A percentile compares a stretch with the other conserved stretches of the same genome.
phyloP scores from a whole-genome alignment of 2,329 filamentous ascomycete genomes.

The Alternaria metachromatica region DNA sequence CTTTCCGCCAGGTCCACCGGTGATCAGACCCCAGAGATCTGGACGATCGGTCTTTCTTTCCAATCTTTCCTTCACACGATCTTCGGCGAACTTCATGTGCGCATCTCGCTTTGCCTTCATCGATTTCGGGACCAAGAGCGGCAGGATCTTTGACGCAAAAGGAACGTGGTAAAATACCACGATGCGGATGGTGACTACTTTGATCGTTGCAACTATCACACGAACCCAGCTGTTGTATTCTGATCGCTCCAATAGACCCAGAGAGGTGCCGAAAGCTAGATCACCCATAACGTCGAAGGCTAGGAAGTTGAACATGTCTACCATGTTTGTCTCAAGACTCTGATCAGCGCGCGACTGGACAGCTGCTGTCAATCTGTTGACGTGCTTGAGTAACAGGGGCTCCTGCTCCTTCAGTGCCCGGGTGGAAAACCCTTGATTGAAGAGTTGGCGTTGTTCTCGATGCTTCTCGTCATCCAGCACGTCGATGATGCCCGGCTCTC shows the following conservation, averaged over 20 bases:
- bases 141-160: slow-evolving; percentile 5
- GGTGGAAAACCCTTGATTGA: slow-evolving; percentile 9
- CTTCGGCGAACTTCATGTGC: slow-evolving; percentile 8
- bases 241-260: slow-evolving; percentile 2
- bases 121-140: slow-evolving; percentile 5
- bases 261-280: slow-evolving; percentile 3
- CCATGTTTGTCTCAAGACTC: slow-evolving; percentile 1
- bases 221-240: slow-evolving; percentile 5
- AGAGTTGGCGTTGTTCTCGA: slow-evolving; percentile 11
- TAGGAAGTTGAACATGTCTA: slow-evolving; percentile 8
- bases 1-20: neutral
- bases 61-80: slow-evolving; percentile 2
- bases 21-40: slow-evolving; percentile 8
- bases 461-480: slow-evolving; percentile 9
- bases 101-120: slow-evolving; percentile 8
- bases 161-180: slow-evolving; percentile 8
- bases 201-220: slow-evolving; percentile 4
- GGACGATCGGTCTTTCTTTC: neutral
- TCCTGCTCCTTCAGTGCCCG: slow-evolving; percentile 8
- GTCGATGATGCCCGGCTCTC: slow-evolving; percentile 7
- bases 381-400: slow-evolving; percentile 3
- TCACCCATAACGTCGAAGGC: slow-evolving; percentile 7
- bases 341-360: slow-evolving; percentile 4
- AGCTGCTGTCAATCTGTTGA: slow-evolving; percentile 6
- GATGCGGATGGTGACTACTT: slow-evolving; percentile 4